phyloP scores from a whole-genome alignment of 192 early-diverging fungal species.

The Gryganskiella cystojenkinii region DNA sequence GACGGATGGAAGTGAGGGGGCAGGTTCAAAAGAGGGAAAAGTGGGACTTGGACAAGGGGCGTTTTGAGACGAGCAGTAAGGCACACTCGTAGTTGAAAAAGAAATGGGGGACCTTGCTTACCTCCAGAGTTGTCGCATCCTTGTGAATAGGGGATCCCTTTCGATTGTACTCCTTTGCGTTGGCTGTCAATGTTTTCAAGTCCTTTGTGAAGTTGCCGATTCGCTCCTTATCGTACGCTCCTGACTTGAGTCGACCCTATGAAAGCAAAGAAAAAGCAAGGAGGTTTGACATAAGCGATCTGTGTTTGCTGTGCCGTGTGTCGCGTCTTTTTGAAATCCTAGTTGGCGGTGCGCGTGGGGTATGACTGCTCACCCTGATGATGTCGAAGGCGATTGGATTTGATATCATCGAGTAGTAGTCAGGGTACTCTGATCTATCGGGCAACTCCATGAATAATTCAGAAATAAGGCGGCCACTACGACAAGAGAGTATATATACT shows the following conservation, averaged over 20 bases:
- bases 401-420: constrained; percentile 73
- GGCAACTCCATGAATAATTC: constrained; percentile 89
- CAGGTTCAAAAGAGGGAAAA: background rate
- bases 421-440: constrained; percentile 80
- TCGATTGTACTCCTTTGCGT: constrained; percentile 52
- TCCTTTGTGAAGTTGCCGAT: constrained; percentile 33
- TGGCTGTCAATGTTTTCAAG: constrained; percentile 37
- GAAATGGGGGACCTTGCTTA: background rate
- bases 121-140: constrained; percentile 50
- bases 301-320: too few relatives aligned
- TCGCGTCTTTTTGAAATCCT: too few relatives aligned
- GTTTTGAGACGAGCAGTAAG: background rate
- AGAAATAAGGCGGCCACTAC: constrained; percentile 68
- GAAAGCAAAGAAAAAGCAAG: background rate
- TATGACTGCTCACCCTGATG: constrained; percentile 27
- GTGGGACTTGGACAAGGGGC: background rate
- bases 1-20: background rate
- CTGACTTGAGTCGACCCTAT: constrained; percentile 31
- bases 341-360: background rate
- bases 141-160: constrained; percentile 52
- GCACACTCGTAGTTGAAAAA: background rate
- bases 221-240: constrained; percentile 32
- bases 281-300: background rate
- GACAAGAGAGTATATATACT: background rate
- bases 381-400: constrained; percentile 45